Conservation (phyloP, 192 early-diverging fungal genomes). For the Spizellomyces sp. region DNA sequence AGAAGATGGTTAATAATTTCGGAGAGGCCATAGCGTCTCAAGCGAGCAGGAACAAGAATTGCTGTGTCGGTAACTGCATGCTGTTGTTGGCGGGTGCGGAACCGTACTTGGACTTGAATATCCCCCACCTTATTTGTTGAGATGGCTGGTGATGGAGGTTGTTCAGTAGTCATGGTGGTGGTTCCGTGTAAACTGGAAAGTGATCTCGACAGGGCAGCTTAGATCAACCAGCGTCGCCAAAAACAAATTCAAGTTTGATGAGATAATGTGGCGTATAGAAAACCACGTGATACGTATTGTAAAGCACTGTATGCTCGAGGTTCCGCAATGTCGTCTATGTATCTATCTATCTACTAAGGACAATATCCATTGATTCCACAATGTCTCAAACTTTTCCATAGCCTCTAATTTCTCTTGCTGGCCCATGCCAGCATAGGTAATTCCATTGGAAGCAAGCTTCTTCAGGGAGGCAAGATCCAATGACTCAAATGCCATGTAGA, state of each 20-base stretch:
- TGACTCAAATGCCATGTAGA: conserved; percentile 19
- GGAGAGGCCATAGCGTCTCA: conserved; percentile 87
- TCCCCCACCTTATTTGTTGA: not conserved
- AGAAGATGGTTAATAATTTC: conserved; percentile 95
- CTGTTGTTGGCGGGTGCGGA: conserved; percentile 70
- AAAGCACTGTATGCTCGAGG: too few relatives aligned
- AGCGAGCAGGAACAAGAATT: conserved; percentile 82
- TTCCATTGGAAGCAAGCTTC: conserved; percentile 13
- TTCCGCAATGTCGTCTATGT: too few relatives aligned
- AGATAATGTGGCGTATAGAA: not conserved
- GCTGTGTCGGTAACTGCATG: conserved; percentile 81
- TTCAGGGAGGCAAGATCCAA: conserved; percentile 10
- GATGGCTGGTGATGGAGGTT: not conserved
- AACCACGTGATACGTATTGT: too few relatives aligned
- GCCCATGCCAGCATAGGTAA: not conserved
- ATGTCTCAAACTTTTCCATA: not conserved
- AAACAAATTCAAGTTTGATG: conserved; percentile 2
- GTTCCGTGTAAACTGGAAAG: not conserved
- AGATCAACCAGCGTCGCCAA: not conserved
- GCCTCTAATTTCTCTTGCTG: not conserved
- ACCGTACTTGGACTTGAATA: conserved; percentile 71
- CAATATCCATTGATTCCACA: too few relatives aligned
- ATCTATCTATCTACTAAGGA: too few relatives aligned
- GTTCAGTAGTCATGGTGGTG: not conserved
- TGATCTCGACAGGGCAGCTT: not conserved